phyloP scores from a whole-genome alignment of 768 basidiomycete genomes.

The Psilocybe cubensis region DNA sequence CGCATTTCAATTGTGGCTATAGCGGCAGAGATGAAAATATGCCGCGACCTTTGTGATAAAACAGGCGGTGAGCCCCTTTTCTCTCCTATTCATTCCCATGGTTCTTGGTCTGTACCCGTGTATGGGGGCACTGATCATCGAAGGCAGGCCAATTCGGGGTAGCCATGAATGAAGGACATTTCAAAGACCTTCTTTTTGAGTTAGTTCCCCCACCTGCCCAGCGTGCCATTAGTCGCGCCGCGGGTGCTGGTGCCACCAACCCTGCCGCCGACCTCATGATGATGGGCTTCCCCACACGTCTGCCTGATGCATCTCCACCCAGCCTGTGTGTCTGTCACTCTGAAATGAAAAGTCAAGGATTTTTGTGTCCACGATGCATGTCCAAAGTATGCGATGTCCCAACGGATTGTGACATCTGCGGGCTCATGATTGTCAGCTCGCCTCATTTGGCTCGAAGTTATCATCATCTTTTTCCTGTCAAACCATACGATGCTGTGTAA shows the following conservation, averaged over 20 bases:
- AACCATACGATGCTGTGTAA: slow-evolving; percentile 80
- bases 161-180: slow-evolving; percentile 98
- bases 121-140: slow-evolving; percentile 1
- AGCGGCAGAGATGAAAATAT: slow-evolving; percentile 98
- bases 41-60: slow-evolving; percentile 87
- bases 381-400: slow-evolving; percentile 97
- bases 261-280: slow-evolving; percentile 92
- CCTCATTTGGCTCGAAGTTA: slow-evolving; percentile 97
- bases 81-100: slow-evolving; percentile 1
- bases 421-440: slow-evolving; percentile 96
- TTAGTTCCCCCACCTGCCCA: slow-evolving; percentile 94
- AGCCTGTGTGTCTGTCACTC: slow-evolving; percentile 95
- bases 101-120: background rate
- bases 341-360: slow-evolving; percentile 89
- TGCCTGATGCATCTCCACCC: slow-evolving; percentile 81
- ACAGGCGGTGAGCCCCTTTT: slow-evolving; percentile 75
- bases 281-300: slow-evolving; percentile 97
- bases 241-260: slow-evolving; percentile 46
- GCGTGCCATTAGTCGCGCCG: slow-evolving; percentile 50
- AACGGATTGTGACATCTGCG: slow-evolving; percentile 97
- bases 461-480: slow-evolving; percentile 95
- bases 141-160: slow-evolving; percentile 84
- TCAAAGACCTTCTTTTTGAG: slow-evolving; percentile 95
- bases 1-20: slow-evolving; percentile 93
- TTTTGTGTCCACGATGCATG: slow-evolving; percentile 92